Evolutionary conservation across 1,284 basidiomycete genomes (phyloP), one percentile per base, ranked within the genome.

Genomic region (Microbotryum intermedium): DNA sequence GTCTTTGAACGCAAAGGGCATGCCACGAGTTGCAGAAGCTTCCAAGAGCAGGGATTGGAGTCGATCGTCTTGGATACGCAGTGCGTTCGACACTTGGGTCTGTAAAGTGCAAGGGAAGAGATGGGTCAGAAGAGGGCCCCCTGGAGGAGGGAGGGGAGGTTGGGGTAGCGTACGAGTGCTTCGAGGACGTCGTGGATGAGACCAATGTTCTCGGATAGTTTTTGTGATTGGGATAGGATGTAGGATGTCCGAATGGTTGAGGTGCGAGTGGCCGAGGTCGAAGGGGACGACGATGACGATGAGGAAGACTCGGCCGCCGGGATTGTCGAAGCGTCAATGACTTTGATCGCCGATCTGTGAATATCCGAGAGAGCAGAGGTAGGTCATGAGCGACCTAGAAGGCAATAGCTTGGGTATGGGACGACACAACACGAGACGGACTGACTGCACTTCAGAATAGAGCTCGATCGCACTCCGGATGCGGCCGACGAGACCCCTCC

Each of bases 1-100:
- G 10, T 71, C 66, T 8, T 57, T 57, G 55, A 69, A 70, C 2
- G 69, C 69, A 16, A 64, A 66, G 1, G 50, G 46, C 3, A 62
- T 59, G 0, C 70, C 66, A 44, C 63, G 55, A 18, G 59, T 58
- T 34, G 59, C 62, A 10, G 64, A 60, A 7, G 62, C 65, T 44
- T 71, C 70, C 21, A 64, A 13, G 20, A 69, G 49, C 8, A 71
- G 62, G 21, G 51, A 53, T 47, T 70, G 60, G 3, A 64, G 54
- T 4, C 64, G 58, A 11, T 64, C 59, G 28, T 43, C 57, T 7
- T 68, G 50, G 11, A 53, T 48, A 28, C 53, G 47, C 58, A 71
- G 61, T 10, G 10, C 29, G 1, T 39, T 8, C 13, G 52, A 34
- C 3, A 61, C 47, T 8, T 65, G 60, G 3, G 20, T 42, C 61